These are phyloP conservation scores for Morella rubra DNA, from an alignment of 306 rosid genomes.

Conservation along the genomic window DNA sequence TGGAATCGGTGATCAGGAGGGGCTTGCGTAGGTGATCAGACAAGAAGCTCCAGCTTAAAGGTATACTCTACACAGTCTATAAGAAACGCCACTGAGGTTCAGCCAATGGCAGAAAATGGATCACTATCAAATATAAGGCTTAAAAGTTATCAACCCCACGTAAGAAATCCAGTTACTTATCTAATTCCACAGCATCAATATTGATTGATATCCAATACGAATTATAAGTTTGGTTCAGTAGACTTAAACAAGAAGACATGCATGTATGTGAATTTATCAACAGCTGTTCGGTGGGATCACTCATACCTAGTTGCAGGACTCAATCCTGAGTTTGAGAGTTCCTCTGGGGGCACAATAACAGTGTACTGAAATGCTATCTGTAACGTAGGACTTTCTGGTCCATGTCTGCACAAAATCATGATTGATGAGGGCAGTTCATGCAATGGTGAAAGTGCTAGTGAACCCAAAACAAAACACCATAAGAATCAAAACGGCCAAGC, in stretches of 20 bases:
- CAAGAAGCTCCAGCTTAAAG: background rate
- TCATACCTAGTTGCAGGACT: constrained; percentile 66
- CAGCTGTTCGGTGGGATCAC: constrained; percentile 21
- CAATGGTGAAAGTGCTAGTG: background rate
- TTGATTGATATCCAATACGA: constrained; percentile 21
- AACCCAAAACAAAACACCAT: background rate
- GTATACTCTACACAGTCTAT: background rate
- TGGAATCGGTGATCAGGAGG: background rate
- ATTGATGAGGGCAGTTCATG: background rate
- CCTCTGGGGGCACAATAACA: constrained; percentile 82
- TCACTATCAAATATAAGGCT: background rate
- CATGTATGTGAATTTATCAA: constrained; percentile 7
- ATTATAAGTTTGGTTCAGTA: constrained; percentile 6
- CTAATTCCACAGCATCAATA: constrained; percentile 16
- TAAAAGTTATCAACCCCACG: background rate
- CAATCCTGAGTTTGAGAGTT: constrained; percentile 52
- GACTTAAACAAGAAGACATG: constrained; percentile 14
- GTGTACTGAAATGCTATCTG: constrained; percentile 94
- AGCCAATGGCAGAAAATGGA: background rate
- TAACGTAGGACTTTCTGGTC: constrained; percentile 71
- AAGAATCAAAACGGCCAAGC: background rate
- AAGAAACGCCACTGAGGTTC: background rate
- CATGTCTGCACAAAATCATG: constrained; percentile 42
- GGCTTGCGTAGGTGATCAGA: background rate
- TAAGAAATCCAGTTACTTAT: constrained; percentile 20